Percentiles rank a stretch among this genome's conserved stretches.
phyloP scores from a whole-genome alignment of 345 rosid genomes.

The Citrus inodora region DNA sequence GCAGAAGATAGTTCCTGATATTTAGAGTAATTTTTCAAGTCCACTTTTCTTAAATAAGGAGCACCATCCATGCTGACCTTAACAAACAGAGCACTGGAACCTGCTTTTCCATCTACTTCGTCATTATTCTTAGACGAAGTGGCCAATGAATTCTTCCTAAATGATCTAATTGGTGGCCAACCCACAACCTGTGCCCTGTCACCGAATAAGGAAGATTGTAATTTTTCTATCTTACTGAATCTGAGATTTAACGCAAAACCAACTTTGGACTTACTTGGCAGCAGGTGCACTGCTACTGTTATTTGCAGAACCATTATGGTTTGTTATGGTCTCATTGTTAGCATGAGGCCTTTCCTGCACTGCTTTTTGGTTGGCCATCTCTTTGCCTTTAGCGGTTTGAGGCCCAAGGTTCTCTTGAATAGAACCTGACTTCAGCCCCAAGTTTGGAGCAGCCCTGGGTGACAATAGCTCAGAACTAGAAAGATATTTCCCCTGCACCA shows the following conservation, averaged over 20 bases:
- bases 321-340: slow-evolving; percentile 24
- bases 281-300: slow-evolving; percentile 44
- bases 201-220: slow-evolving; percentile 10
- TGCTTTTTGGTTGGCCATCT: slow-evolving; percentile 25
- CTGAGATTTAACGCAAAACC: not conserved
- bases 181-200: slow-evolving; percentile 76
- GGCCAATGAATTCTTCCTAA: slow-evolving; percentile 58
- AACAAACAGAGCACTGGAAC: slow-evolving; percentile 49
- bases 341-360: slow-evolving; percentile 36
- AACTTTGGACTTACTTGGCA: slow-evolving; percentile 42
- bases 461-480: slow-evolving; percentile 37
- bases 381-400: slow-evolving; percentile 46
- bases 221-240: not conserved
- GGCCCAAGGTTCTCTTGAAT: slow-evolving; percentile 42
- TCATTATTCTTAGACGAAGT: slow-evolving; percentile 52
- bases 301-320: slow-evolving; percentile 23
- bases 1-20: slow-evolving; percentile 68
- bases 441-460: slow-evolving; percentile 43
- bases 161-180: slow-evolving; percentile 78
- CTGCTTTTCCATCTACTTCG: slow-evolving; percentile 64
- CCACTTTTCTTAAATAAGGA: slow-evolving; percentile 73
- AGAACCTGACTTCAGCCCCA: slow-evolving; percentile 48
- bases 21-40: slow-evolving; percentile 47
- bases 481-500: slow-evolving; percentile 47
- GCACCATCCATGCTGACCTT: slow-evolving; percentile 88